Percentiles rank a stretch among this genome's conserved stretches.
phyloP scores from a whole-genome alignment of 139 green algal species.

The Pycnococcus provasolii region DNA sequence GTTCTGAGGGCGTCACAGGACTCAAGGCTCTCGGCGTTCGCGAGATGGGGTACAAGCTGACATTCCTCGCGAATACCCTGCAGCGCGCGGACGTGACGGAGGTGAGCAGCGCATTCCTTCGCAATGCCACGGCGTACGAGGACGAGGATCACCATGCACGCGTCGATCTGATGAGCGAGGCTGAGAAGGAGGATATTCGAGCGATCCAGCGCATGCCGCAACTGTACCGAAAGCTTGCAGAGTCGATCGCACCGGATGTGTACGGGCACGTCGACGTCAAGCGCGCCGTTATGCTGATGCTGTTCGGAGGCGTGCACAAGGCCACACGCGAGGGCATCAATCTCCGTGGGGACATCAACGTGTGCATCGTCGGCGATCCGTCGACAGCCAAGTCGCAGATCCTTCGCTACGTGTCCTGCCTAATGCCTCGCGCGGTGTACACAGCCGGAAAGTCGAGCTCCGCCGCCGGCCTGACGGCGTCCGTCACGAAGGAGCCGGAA shows the following conservation, averaged over 20 bases:
- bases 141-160: neutral
- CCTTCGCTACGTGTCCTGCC: slow-evolving; percentile 66
- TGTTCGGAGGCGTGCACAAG: slow-evolving; percentile 92
- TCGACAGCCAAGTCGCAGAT: slow-evolving; percentile 98
- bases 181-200: slow-evolving; percentile 21
- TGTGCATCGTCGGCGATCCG: slow-evolving; percentile 93
- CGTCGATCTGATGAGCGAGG: slow-evolving; percentile 1
- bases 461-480: slow-evolving; percentile 89
- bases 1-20: slow-evolving; percentile 57
- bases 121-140: neutral
- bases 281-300: slow-evolving; percentile 80
- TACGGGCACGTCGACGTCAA: slow-evolving; percentile 89
- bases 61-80: slow-evolving; percentile 68
- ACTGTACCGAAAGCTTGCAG: slow-evolving; percentile 37
- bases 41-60: slow-evolving; percentile 85
- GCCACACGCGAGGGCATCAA: slow-evolving; percentile 48
- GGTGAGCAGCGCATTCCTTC: neutral
- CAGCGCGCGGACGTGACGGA: slow-evolving; percentile 24
- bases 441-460: slow-evolving; percentile 89
- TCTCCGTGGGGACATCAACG: slow-evolving; percentile 93
- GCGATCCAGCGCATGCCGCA: slow-evolving; percentile 24
- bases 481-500: slow-evolving; percentile 58
- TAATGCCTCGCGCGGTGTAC: slow-evolving; percentile 72
- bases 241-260: slow-evolving; percentile 80
- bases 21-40: slow-evolving; percentile 60